These are phyloP conservation scores for Cyclostephanos tholiformis DNA, from an alignment of 108 stramenopile species.

Conservation along the genomic window DNA sequence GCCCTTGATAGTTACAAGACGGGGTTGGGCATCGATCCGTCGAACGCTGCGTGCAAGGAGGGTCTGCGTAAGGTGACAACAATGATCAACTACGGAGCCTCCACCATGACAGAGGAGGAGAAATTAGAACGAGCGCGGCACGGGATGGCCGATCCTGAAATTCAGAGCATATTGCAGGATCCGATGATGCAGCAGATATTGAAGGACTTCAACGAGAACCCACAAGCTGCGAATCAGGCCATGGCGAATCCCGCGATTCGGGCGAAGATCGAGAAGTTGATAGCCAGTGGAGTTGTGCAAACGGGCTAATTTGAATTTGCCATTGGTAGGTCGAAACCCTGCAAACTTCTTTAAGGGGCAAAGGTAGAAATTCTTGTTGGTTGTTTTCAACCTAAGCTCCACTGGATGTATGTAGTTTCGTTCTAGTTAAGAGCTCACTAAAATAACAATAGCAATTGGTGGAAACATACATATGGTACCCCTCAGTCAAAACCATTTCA, in stretches of 20 bases:
- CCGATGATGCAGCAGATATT: conserved; percentile 97
- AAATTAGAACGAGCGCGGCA: conserved; percentile 94
- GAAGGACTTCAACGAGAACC: conserved; percentile 94
- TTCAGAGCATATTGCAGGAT: conserved; percentile 94
- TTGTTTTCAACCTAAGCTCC: neutral
- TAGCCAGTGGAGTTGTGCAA: conserved; percentile 97
- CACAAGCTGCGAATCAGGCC: conserved; percentile 87
- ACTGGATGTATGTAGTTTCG: neutral
- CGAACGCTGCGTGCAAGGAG: conserved; percentile 90
- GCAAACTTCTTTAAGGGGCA: neutral
- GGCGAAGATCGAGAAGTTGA: conserved; percentile 96
- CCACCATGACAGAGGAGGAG: conserved; percentile 85
- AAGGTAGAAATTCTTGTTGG: neutral
- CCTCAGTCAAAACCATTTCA: too few relatives aligned
- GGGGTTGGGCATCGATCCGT: conserved; percentile 88
- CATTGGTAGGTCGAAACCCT: neutral
- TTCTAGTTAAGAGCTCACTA: neutral
- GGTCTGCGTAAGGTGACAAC: conserved; percentile 84
- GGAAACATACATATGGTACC: too few relatives aligned
- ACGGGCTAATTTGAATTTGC: conserved; percentile 42
- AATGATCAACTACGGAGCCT: conserved; percentile 78
- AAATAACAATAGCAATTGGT: too few relatives aligned
- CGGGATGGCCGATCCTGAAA: conserved; percentile 99
- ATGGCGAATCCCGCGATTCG: conserved; percentile 88
- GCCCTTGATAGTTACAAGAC: conserved; percentile 94